Evolutionary conservation across 2,329 filamentous ascomycete species (phyloP).

Genomic region (Ophidiomyces ophidiicola): DNA sequence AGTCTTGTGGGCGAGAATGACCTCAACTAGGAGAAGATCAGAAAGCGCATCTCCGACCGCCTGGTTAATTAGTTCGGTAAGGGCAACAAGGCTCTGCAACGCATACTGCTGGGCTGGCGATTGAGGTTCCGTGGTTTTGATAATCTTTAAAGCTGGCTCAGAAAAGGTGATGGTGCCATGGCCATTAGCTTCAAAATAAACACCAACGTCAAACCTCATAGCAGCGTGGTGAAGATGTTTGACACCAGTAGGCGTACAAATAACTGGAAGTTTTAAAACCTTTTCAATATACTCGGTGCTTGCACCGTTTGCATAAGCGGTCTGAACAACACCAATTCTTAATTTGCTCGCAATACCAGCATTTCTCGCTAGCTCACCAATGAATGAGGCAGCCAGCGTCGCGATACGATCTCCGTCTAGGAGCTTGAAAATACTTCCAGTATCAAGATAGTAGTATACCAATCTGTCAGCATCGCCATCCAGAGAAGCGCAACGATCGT

Average conservation of each 20-base stretch:
- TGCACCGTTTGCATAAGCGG: conserved; percentile 92
- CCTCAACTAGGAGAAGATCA: conserved; percentile 90
- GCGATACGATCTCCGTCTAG: conserved; percentile 95
- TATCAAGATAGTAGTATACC: conserved; percentile 86
- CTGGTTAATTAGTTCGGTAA: conserved; percentile 92
- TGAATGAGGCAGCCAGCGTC: conserved; percentile 83
- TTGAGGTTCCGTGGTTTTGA: conserved; percentile 68
- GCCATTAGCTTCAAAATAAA: conserved; percentile 98
- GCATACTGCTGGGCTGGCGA: conserved; percentile 86
- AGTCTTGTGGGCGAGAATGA: conserved; percentile 86
- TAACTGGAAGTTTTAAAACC: conserved; percentile 73
- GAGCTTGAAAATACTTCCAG: conserved; percentile 73
- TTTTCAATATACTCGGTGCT: conserved; percentile 87
- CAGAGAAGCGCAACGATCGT: conserved; percentile 74
- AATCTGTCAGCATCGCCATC: conserved; percentile 93
- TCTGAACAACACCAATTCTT: conserved; percentile 90
- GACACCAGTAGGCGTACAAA: conserved; percentile 89
- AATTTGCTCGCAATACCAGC: conserved; percentile 69
- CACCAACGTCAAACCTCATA: conserved; percentile 82
- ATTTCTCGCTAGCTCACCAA: conserved; percentile 71
- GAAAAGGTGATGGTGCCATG: conserved; percentile 96
- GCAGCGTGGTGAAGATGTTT: conserved; percentile 98
- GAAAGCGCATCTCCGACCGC: conserved; percentile 92
- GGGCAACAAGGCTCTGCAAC: conserved; percentile 68
- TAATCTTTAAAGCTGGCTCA: conserved; percentile 63